Evolutionary conservation across 2,329 filamentous ascomycete species (phyloP).

Genomic region (Pseudonectria buxi): DNA sequence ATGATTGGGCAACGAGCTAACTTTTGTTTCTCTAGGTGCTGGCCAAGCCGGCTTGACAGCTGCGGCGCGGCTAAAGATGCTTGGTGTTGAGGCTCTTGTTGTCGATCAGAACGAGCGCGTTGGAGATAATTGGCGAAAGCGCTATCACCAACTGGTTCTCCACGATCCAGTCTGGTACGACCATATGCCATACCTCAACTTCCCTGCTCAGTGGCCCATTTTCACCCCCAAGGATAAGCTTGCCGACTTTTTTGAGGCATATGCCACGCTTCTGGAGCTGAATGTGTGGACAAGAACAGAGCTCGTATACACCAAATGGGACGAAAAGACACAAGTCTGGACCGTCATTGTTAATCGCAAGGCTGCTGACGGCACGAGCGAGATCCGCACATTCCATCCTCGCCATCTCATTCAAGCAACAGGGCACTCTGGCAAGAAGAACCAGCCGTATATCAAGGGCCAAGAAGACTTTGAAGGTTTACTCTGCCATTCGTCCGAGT

Average conservation of each 20-base stretch:
- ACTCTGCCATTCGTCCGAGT: constrained; percentile 57
- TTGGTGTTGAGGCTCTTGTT: constrained; percentile 49
- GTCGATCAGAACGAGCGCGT: constrained; percentile 51
- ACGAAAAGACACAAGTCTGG: constrained; percentile 46
- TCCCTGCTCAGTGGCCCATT: constrained; percentile 59
- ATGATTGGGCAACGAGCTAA: background rate
- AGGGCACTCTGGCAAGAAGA: constrained; percentile 61
- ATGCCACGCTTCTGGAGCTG: constrained; percentile 58
- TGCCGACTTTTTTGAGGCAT: constrained; percentile 61
- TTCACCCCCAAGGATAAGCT: constrained; percentile 69
- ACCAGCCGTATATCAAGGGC: constrained; percentile 51
- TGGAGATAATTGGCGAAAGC: constrained; percentile 57
- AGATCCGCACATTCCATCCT: constrained; percentile 51
- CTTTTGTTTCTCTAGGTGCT: constrained; percentile 35
- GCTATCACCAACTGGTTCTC: constrained; percentile 59
- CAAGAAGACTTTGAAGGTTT: constrained; percentile 52
- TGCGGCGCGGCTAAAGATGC: constrained; percentile 53
- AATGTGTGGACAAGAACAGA: constrained; percentile 57
- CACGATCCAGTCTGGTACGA: constrained; percentile 61
- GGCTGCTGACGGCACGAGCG: constrained; percentile 38
- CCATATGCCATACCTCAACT: constrained; percentile 57
- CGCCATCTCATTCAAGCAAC: constrained; percentile 61
- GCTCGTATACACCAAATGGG: constrained; percentile 42
- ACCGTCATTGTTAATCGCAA: constrained; percentile 46
- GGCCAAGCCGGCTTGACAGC: constrained; percentile 54